These are phyloP conservation scores for Escovopsis sp. DNA, from an alignment of 2,329 filamentous ascomycete species.

Conservation along the genomic window DNA sequence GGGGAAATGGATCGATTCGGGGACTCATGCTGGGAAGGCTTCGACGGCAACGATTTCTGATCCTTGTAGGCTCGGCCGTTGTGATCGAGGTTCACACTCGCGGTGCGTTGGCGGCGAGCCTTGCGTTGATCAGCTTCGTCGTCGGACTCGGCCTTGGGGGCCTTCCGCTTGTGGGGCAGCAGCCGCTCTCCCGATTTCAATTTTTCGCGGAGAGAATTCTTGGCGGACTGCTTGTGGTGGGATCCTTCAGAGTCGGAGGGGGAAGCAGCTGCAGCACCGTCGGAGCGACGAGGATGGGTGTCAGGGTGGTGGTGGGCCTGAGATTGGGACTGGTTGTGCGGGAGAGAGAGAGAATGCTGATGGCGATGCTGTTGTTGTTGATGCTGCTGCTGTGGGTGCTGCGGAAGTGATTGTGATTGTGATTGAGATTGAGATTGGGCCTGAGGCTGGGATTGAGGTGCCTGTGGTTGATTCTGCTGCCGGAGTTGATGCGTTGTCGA, in stretches of 20 bases:
- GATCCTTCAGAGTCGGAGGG: slow-evolving; percentile 42
- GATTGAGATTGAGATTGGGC: too few relatives aligned
- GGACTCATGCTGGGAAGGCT: slow-evolving; percentile 15
- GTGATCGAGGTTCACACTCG: slow-evolving; percentile 25
- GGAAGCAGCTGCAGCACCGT: slow-evolving; percentile 27
- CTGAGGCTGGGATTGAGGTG: not conserved
- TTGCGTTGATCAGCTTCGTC: slow-evolving; percentile 41
- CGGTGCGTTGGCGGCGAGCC: slow-evolving; percentile 35
- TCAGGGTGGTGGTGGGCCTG: slow-evolving; percentile 14
- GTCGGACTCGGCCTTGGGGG: slow-evolving; percentile 38
- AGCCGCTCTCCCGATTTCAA: slow-evolving; percentile 31
- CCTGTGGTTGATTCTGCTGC: not conserved
- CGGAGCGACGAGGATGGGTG: slow-evolving; percentile 15
- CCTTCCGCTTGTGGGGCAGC: slow-evolving; percentile 37
- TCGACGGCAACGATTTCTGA: slow-evolving; percentile 18
- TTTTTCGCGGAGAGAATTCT: slow-evolving; percentile 30
- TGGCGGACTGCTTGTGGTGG: slow-evolving; percentile 26
- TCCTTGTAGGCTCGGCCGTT: slow-evolving; percentile 17
- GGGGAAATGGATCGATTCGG: slow-evolving; percentile 42
- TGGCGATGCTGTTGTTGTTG: not conserved
- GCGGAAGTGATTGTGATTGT: too few relatives aligned
- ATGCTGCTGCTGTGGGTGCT: not conserved
- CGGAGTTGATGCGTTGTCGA: too few relatives aligned
- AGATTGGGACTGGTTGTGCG: too few relatives aligned
- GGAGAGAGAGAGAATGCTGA: not conserved